Conservation (phyloP, 495 filamentous ascomycete species). For the Talaromyces proteolyticus region DNA sequence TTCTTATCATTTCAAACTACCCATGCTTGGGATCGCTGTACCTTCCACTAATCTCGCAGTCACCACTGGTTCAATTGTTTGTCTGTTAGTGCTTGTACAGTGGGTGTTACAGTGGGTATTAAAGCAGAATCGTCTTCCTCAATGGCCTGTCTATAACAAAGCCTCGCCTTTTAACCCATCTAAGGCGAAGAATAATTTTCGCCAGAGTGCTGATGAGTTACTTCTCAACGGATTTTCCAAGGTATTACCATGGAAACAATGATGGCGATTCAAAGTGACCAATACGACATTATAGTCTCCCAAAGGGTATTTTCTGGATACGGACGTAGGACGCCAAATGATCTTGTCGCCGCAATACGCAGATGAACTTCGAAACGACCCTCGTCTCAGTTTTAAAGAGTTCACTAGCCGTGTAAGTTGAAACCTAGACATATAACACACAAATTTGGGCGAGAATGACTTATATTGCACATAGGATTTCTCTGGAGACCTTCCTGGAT, state of each 20-base stretch:
- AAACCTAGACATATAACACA: not conserved
- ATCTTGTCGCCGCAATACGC: slow-evolving; percentile 6
- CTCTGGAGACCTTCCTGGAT: slow-evolving; percentile 31
- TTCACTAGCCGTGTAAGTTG: not conserved
- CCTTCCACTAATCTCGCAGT: not conserved
- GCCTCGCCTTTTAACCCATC: not conserved
- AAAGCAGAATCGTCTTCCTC: not conserved
- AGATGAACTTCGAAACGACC: slow-evolving; percentile 3
- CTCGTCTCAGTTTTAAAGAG: not conserved
- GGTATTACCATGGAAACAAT: slow-evolving; percentile 7
- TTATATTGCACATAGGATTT: slow-evolving; percentile 12
- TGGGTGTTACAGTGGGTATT: not conserved
- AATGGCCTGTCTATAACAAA: slow-evolving; percentile 1
- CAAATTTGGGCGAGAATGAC: not conserved
- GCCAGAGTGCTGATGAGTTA: not conserved
- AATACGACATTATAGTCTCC: not conserved
- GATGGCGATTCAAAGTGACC: not conserved
- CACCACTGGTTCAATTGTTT: not conserved
- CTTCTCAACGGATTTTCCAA: slow-evolving; percentile 4
- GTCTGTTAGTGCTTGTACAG: not conserved
- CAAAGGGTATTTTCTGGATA: slow-evolving; percentile 4
- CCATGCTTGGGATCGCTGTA: not conserved
- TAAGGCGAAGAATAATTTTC: slow-evolving; percentile 2
- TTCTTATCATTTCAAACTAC: not conserved
- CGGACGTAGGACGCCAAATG: not conserved